A percentile compares a stretch with the other conserved stretches of the same genome.
phyloP scores from a whole-genome alignment of 371 early-diverging fungal species.

The Mucor mucedo region DNA sequence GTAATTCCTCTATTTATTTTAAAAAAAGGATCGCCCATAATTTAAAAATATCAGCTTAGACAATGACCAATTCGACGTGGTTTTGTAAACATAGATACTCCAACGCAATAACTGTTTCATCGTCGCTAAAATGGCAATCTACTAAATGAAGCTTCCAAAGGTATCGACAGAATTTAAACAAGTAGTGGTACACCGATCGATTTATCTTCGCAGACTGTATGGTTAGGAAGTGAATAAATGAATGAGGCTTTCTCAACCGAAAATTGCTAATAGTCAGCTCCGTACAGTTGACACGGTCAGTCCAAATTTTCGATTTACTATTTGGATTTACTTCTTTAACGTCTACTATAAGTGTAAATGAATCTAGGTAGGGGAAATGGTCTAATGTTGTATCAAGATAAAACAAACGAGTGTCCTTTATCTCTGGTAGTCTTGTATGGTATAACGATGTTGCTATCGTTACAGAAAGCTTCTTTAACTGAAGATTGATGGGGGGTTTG shows the following conservation, averaged over 20 bases:
- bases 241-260: not conserved
- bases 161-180: slow-evolving; percentile 7
- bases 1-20: not conserved
- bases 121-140: slow-evolving; percentile 4
- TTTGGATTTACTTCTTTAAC: not conserved
- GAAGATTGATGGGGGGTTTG: not conserved
- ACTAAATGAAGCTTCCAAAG: not conserved
- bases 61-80: slow-evolving; percentile 4
- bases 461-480: not conserved
- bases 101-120: not conserved
- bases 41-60: not conserved
- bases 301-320: no score
- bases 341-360: not conserved
- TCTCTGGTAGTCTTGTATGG: no score
- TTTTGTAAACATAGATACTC: slow-evolving; percentile 10
- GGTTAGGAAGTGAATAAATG: not conserved
- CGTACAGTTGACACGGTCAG: not conserved
- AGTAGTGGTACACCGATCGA: slow-evolving; percentile 3
- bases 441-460: not conserved
- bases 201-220: not conserved
- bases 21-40: not conserved
- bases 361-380: not conserved
- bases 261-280: not conserved
- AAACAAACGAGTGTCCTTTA: not conserved
- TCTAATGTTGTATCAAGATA: not conserved